phyloP scores from a whole-genome alignment of 1,139 yeast genomes.

The Ogataea hybrid region DNA sequence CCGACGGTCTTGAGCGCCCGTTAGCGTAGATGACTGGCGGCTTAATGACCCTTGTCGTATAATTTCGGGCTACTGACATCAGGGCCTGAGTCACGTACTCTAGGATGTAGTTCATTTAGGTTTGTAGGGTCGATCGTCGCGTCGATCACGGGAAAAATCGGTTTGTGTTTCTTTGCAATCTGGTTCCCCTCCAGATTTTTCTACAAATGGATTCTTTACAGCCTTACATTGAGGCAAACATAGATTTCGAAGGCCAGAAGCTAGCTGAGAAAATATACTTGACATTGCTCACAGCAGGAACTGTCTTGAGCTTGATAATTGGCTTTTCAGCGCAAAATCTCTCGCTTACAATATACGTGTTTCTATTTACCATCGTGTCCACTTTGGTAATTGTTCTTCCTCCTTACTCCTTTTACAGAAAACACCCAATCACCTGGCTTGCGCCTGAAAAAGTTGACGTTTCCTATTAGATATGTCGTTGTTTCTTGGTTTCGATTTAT shows the following conservation, averaged over 20 bases:
- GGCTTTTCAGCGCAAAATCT: conserved; percentile 49
- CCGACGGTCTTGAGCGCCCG: background rate
- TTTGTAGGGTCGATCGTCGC: conserved; percentile 4
- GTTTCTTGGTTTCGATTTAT: conserved; percentile 77
- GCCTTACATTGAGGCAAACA: conserved; percentile 47
- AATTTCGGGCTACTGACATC: background rate
- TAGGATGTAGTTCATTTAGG: background rate
- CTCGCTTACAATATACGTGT: conserved; percentile 36
- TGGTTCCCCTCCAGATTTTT: background rate
- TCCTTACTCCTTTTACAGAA: conserved; percentile 53
- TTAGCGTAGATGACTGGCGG: background rate
- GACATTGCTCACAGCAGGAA: conserved; percentile 33
- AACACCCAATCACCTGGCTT: conserved; percentile 45
- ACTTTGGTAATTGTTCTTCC: conserved; percentile 47
- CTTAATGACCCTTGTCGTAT: background rate
- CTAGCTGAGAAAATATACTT: conserved; percentile 35
- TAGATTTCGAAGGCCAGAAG: conserved; percentile 62
- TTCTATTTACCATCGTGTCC: conserved; percentile 37
- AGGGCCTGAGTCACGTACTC: background rate
- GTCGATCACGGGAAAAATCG: background rate
- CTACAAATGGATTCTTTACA: conserved; percentile 15
- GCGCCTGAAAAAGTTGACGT: conserved; percentile 11
- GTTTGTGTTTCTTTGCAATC: background rate
- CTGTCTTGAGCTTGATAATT: conserved; percentile 38
- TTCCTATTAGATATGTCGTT: conserved; percentile 25